A percentile compares a stretch with the other conserved stretches of the same genome.
phyloP scores from a whole-genome alignment of 23 red algal genomes.

The Agarophyton chilense region DNA sequence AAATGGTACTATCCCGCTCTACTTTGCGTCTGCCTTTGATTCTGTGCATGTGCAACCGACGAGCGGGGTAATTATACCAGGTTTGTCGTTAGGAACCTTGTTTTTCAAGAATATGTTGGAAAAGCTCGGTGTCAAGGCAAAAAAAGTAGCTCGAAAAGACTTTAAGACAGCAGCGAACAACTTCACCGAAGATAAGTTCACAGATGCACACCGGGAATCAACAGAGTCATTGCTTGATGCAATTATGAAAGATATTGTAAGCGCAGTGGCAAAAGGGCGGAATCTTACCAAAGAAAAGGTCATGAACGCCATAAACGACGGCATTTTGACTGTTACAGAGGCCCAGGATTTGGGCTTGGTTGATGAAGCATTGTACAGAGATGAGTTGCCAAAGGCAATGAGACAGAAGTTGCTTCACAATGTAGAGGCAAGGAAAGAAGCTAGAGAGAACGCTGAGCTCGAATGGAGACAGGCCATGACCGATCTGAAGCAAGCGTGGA shows the following conservation, averaged over 20 bases:
- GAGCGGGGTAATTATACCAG: conserved; percentile 49
- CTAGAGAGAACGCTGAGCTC: conserved; percentile 27
- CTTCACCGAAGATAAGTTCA: conserved; percentile 78
- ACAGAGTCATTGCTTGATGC: conserved; percentile 56
- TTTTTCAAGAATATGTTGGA: conserved; percentile 77
- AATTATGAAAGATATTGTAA: conserved; percentile 50
- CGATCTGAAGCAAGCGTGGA: conserved; percentile 34
- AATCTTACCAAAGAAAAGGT: conserved; percentile 39
- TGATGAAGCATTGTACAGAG: conserved; percentile 63
- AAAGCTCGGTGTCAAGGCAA: conserved; percentile 62
- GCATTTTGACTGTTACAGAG: conserved; percentile 51
- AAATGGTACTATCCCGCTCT: conserved; percentile 71
- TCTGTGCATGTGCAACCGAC: conserved; percentile 76
- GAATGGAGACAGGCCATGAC: conserved; percentile 72
- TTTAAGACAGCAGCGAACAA: conserved; percentile 83
- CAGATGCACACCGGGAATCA: conserved; percentile 70
- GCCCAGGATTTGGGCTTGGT: conserved; percentile 61
- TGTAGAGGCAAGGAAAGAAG: conserved; percentile 23
- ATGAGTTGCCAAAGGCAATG: conserved; percentile 65
- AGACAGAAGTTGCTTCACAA: conserved; percentile 18
- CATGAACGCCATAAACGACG: conserved; percentile 52
- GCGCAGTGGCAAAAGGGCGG: conserved; percentile 40
- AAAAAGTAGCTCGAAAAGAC: conserved; percentile 73
- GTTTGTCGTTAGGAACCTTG: conserved; percentile 50
- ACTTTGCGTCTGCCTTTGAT: conserved; percentile 65